Conservation (phyloP, 371 early-diverging fungal genomes). For the Basidiobolus meristosporus region DNA sequence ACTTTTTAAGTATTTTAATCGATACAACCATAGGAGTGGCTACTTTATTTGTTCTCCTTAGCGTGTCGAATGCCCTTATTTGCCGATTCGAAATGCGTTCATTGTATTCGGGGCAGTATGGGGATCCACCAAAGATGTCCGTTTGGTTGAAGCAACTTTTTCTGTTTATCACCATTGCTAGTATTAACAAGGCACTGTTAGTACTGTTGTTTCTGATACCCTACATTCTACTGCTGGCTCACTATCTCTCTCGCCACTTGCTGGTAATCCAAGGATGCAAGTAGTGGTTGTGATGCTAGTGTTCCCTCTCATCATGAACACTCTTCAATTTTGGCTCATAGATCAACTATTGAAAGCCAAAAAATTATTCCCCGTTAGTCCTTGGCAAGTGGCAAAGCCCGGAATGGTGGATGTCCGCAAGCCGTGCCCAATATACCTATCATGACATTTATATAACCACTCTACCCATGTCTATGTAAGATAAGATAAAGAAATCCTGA, state of each 20-base stretch:
- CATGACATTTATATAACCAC: too few relatives aligned
- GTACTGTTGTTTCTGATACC: slow-evolving; percentile 18
- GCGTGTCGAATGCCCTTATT: slow-evolving; percentile 8
- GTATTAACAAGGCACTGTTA: slow-evolving; percentile 38
- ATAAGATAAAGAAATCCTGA: too few relatives aligned
- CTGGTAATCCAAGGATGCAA: slow-evolving; percentile 20
- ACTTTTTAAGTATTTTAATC: slow-evolving; percentile 50
- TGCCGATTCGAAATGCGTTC: slow-evolving; percentile 7
- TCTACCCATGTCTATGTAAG: too few relatives aligned
- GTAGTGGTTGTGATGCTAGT: slow-evolving; percentile 42
- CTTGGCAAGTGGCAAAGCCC: too few relatives aligned
- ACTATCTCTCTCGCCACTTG: slow-evolving; percentile 25
- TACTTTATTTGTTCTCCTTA: slow-evolving; percentile 28
- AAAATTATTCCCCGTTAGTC: too few relatives aligned
- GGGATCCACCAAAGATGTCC: slow-evolving; percentile 33
- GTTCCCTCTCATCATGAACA: slow-evolving; percentile 33
- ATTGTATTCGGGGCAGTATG: slow-evolving; percentile 37
- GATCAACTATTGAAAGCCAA: slow-evolving; percentile 41
- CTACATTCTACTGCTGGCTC: slow-evolving; percentile 27
- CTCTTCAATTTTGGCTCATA: slow-evolving; percentile 40
- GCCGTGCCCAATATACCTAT: too few relatives aligned
- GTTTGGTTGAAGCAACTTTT: slow-evolving; percentile 32
- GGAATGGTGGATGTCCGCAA: too few relatives aligned
- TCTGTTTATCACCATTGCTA: slow-evolving; percentile 21
- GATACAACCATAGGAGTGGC: slow-evolving; percentile 48